Evolutionary conservation across 148 eudicot species (phyloP).

Genomic region (Mesembryanthemum crystallinum): DNA sequence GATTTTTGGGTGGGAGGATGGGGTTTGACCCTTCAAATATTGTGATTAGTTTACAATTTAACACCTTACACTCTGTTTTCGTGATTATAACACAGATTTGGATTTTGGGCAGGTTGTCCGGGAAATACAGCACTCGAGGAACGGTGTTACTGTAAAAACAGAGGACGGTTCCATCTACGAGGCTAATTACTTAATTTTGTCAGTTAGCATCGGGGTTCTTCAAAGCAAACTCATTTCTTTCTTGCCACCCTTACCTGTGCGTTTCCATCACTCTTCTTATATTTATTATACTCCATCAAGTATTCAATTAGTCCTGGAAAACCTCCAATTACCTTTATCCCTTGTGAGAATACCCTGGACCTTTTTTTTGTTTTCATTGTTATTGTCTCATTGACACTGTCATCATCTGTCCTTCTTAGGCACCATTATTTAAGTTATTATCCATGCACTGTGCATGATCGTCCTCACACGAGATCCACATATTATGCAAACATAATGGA

Average conservation of each 20-base stretch:
- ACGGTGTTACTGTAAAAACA: slow-evolving; percentile 58
- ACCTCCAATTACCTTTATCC: neutral
- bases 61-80: neutral
- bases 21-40: neutral
- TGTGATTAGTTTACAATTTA: neutral
- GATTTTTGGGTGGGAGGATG: too few relatives aligned
- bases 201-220: slow-evolving; percentile 89
- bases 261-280: slow-evolving; percentile 19
- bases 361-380: too few relatives aligned
- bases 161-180: slow-evolving; percentile 79
- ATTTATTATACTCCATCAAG: neutral
- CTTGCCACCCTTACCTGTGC: slow-evolving; percentile 74
- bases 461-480: too few relatives aligned
- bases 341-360: too few relatives aligned
- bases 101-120: slow-evolving; percentile 66
- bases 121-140: slow-evolving; percentile 75
- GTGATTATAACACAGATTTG: slow-evolving; percentile 4
- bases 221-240: slow-evolving; percentile 82
- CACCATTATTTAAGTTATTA: too few relatives aligned
- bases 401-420: too few relatives aligned
- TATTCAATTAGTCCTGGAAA: neutral
- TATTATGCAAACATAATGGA: too few relatives aligned
- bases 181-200: slow-evolving; percentile 73
- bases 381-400: too few relatives aligned
- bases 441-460: too few relatives aligned